phyloP scores from a whole-genome alignment of 139 green algal species.

The Chara braunii region DNA sequence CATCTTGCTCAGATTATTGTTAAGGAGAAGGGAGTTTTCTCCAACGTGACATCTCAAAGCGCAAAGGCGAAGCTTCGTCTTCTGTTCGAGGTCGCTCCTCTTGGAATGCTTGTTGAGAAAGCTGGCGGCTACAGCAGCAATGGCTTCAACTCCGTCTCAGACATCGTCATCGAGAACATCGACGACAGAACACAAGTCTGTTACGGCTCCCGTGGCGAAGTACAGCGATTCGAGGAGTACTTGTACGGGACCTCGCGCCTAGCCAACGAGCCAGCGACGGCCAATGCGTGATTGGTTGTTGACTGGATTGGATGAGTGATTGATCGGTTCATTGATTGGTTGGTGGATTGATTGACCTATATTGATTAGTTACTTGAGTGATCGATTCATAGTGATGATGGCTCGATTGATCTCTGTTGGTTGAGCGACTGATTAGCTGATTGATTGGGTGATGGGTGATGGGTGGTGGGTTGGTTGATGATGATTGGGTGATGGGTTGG shows the following conservation, averaged over 20 bases:
- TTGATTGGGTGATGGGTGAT: too few relatives aligned
- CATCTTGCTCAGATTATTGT: slow-evolving; percentile 50
- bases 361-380: too few relatives aligned
- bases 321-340: too few relatives aligned
- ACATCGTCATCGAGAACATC: slow-evolving; percentile 44
- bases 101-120: slow-evolving; percentile 50
- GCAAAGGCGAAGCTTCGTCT: slow-evolving; percentile 55
- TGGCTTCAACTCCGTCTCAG: slow-evolving; percentile 46
- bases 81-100: slow-evolving; percentile 52
- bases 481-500: too few relatives aligned
- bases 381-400: too few relatives aligned
- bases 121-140: slow-evolving; percentile 49
- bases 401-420: too few relatives aligned
- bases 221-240: slow-evolving; percentile 43
- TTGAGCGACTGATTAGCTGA: too few relatives aligned
- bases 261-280: not conserved
- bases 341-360: too few relatives aligned
- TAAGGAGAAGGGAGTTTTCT: slow-evolving; percentile 55
- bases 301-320: too few relatives aligned
- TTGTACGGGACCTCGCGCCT: slow-evolving; percentile 36
- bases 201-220: slow-evolving; percentile 37
- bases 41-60: slow-evolving; percentile 45
- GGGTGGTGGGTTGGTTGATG: too few relatives aligned
- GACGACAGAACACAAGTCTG: slow-evolving; percentile 48
- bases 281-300: slow-evolving; percentile 2